phyloP scores from a whole-genome alignment of 116 monocot species.

The Trichopus zeylanicus region DNA sequence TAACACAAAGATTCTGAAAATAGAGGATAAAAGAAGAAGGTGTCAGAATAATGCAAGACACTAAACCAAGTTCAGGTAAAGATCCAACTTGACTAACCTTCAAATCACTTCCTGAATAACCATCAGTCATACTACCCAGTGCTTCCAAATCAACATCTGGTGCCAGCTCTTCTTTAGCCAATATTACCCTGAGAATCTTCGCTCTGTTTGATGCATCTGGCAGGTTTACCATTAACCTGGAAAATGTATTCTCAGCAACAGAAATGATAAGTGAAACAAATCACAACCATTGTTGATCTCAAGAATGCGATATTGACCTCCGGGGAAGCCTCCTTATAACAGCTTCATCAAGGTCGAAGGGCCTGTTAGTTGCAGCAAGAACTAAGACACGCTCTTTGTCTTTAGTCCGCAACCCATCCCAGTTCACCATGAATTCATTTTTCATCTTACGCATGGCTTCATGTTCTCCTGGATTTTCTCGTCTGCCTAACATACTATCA shows the following conservation, averaged over 20 bases:
- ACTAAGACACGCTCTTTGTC: conserved; percentile 96
- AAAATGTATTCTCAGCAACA: background rate
- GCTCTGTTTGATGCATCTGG: conserved; percentile 85
- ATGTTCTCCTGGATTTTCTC: conserved; percentile 98
- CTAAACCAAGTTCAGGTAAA: background rate
- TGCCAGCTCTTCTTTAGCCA: conserved; percentile 81
- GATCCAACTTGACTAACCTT: conserved; percentile 41
- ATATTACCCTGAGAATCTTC: conserved; percentile 89
- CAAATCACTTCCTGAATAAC: conserved; percentile 98
- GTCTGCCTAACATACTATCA: conserved; percentile 96
- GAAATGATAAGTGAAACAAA: no score
- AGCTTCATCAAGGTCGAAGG: conserved; percentile 99
- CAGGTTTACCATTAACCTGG: conserved; percentile 92
- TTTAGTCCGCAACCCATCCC: conserved; percentile 99
- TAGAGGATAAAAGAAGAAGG: background rate
- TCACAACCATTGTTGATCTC: no score
- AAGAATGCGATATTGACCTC: conserved; percentile 52
- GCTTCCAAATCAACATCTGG: conserved; percentile 58
- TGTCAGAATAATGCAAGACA: background rate
- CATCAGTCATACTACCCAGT: conserved; percentile 90
- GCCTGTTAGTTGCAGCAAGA: conserved; percentile 94
- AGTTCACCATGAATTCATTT: conserved; percentile 99
- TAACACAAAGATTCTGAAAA: conserved; percentile 87
- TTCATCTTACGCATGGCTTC: conserved; percentile 99
- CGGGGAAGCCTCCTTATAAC: conserved; percentile 95